A percentile compares a stretch with the other conserved stretches of the same genome.
phyloP scores from a whole-genome alignment of 169 alveolate genomes.

The Plasmodium blacklocki region DNA sequence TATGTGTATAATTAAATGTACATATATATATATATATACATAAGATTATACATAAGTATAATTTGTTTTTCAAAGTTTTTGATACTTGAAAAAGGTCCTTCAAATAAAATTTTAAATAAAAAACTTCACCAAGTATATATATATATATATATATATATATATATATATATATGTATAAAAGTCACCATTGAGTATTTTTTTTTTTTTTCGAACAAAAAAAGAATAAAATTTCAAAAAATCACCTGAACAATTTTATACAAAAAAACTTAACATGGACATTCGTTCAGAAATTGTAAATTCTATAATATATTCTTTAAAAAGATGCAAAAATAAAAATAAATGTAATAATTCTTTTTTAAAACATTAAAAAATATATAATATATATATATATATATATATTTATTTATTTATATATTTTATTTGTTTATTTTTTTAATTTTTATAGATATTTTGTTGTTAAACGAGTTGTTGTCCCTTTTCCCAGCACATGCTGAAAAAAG shows the following conservation, averaged over 20 bases:
- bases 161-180: no score
- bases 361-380: neutral
- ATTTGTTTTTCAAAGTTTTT: no score
- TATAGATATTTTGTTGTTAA: constrained; percentile 64
- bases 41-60: no score
- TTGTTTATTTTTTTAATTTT: constrained; percentile 17
- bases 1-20: no score
- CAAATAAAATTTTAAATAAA: no score
- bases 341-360: constrained; percentile 21
- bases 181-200: no score
- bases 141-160: no score
- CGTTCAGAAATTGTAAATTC: constrained; percentile 50
- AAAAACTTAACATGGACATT: constrained; percentile 64
- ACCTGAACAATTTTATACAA: neutral
- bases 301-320: constrained; percentile 57
- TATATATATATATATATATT: constrained; percentile 1
- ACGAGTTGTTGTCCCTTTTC: constrained; percentile 66
- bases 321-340: constrained; percentile 59
- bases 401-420: constrained; percentile 1
- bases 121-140: no score
- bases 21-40: no score
- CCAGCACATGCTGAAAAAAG: constrained; percentile 75
- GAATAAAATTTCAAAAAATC: no score
- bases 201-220: no score
- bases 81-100: no score